Evolutionary conservation across 352 stramenopile genomes (phyloP), one percentile per base, ranked within the genome.

Genomic region (Pythium phragmiticola): DNA sequence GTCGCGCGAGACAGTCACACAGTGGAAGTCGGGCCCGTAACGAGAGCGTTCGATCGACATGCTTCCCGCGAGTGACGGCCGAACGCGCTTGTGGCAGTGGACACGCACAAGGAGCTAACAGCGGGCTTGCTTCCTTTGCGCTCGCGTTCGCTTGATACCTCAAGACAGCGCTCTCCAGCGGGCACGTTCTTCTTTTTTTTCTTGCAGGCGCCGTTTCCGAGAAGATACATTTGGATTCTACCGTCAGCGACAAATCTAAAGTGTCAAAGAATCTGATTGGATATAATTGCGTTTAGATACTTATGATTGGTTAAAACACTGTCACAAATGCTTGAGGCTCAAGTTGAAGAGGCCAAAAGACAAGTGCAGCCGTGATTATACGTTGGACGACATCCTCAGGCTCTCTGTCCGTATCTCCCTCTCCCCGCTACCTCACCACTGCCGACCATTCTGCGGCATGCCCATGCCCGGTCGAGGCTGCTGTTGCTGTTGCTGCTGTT

Each of bases 1-100:
- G 64, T 94, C 83, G 49, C 85, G 74, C 1, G 85, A 92, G 55
- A 94, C 74, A 12, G 82, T 91, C 59, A 94, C 76, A 73, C 85
- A 88, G 72, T 94, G 85, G 70, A 82, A 94, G 50, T 90, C 78
- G 16, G 84, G 84, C 7, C 84, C 84, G 59, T 84, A 94, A 43
- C 84, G 82, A 50, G 84, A 94, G 12, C 71, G 82, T 63, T 89
- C 82, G 57, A 83, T 59, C 54, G 82, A 81, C 84, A 88, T 89
- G 69, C 50, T 34, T 13, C 9, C 2, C n/a, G 26, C 41, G 41
- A 19, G 17, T 11, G 19, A 16, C 13, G 41, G 21, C 42, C 41
- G 41, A 51, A 51, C 16, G 54, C 54, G 34, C 53, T 42, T 42
- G 11, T 3, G 11, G 37, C 37, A 42, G 37, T 42, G 37, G 14